phyloP scores from a whole-genome alignment of 148 eudicot species.

The Arbutus unedo region DNA sequence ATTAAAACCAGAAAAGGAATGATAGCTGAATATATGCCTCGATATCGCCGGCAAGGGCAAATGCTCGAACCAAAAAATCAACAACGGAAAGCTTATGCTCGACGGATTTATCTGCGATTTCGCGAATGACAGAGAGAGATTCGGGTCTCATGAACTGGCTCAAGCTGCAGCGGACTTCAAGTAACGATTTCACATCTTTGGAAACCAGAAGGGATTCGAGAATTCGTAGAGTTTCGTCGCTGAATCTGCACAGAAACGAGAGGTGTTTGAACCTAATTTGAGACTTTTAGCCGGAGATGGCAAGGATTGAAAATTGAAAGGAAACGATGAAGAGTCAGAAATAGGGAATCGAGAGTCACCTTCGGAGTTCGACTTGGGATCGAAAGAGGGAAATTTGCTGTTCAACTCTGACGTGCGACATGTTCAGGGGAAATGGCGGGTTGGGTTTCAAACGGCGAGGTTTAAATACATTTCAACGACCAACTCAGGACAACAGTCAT shows the following conservation, averaged over 20 bases:
- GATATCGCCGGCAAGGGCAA: constrained; percentile 8
- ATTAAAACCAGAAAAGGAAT: background rate
- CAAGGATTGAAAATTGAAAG: background rate
- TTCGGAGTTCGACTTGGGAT: constrained; percentile 41
- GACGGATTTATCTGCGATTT: constrained; percentile 36
- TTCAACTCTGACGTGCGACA: constrained; percentile 18
- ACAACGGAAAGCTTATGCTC: constrained; percentile 10
- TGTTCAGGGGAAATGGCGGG: constrained; percentile 22
- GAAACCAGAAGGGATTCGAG: constrained; percentile 48
- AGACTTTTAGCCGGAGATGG: background rate
- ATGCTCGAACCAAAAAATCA: constrained; percentile 8
- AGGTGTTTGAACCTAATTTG: background rate
- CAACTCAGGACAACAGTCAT: background rate
- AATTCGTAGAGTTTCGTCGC: constrained; percentile 50
- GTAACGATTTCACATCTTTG: constrained; percentile 48
- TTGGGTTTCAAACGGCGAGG: background rate
- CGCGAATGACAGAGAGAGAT: constrained; percentile 41
- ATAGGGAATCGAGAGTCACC: constrained; percentile 22
- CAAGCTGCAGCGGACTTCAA: constrained; percentile 33
- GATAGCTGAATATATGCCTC: background rate
- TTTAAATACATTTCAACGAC: background rate
- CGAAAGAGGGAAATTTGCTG: constrained; percentile 47
- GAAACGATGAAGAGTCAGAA: background rate
- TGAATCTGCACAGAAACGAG: constrained; percentile 39
- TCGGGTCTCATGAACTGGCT: constrained; percentile 50